Conservation (phyloP, 176 grass and related monocot genomes). For the Chrysopogon serrulatus region DNA sequence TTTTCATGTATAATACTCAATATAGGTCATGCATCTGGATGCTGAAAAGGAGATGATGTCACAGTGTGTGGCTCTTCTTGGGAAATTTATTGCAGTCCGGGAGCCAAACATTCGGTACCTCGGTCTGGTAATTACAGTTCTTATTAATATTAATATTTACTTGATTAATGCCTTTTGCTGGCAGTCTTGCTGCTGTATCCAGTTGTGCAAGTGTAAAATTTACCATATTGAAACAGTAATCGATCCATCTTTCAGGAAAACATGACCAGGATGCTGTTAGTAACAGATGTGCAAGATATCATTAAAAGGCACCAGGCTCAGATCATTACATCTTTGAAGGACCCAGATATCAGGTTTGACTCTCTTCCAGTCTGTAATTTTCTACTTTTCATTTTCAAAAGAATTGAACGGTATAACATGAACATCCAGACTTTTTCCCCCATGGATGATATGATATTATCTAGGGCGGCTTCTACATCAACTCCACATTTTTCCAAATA, state of each 20-base stretch:
- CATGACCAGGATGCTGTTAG: conserved; percentile 96
- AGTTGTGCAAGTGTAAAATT: background rate
- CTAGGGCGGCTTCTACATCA: background rate
- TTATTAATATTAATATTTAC: conserved; percentile 11
- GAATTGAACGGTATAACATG: background rate
- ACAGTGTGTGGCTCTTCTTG: conserved; percentile 95
- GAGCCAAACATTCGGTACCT: conserved; percentile 99
- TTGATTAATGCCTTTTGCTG: conserved; percentile 13
- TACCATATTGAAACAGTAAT: conserved; percentile 14
- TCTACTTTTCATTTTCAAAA: background rate
- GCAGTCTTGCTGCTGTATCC: background rate
- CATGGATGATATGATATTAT: background rate
- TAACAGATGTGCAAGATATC: conserved; percentile 99
- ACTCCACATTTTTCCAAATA: background rate
- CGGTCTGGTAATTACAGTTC: conserved; percentile 68
- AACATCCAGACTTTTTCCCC: background rate
- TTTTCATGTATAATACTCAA: conserved; percentile 9
- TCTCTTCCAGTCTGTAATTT: background rate
- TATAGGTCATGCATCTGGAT: conserved; percentile 99
- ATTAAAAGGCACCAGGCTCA: conserved; percentile 99
- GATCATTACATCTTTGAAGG: conserved; percentile 98
- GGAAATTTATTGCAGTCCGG: conserved; percentile 98
- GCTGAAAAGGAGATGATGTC: conserved; percentile 99
- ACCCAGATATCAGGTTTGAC: conserved; percentile 95
- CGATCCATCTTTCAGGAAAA: conserved; percentile 67